Evolutionary conservation across 768 basidiomycete genomes (phyloP), one percentile per base, ranked within the genome.

Genomic region (Bullera alba): DNA sequence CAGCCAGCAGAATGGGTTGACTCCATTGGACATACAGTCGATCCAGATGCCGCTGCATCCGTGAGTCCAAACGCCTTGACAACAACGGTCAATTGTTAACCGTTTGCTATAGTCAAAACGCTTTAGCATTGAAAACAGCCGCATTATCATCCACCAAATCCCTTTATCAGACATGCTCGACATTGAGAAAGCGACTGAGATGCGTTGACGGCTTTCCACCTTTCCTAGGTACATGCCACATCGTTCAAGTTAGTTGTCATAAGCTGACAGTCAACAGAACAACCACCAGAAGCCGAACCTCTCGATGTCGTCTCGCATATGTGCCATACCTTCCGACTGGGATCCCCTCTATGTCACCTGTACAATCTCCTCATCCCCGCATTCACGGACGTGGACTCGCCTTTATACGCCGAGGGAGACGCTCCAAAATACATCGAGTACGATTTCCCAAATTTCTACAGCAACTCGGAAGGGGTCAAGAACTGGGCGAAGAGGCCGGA

Each of bases 291-390:
- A 7, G 67, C 61, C n/a, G 56, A 56, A 38, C 62, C 46, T 12
- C 64, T 68, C 21, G 91, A 96, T 75, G 88, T 90, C 30, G 93
- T 99, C 63, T 84, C 85, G 41, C 87, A 90, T 71, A 82, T 96
- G 43, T 93, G 92, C 84, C 87, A 89, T 67, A 83, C 87, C 69
- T 87, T 99, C 75, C 83, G 90, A 35, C 80, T 90, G 29, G 95
- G 95, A 51, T 83, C 88, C 42, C 84, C 91, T 38, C 85, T 97
- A 60, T 93, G 90, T 76, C 95, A 86, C 77, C 83, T 99, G 62
- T 93, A 88, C 78, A 93, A 99, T 75, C 83, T 86, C 71, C 83
- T 96, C 49, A 63, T 69, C 37, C 72, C 73, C 32, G 61, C 71
- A 27, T 65, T 74, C 52, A 50, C 52, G 37, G 50, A 60, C 29